Conservation (phyloP, 2,329 filamentous ascomycete genomes). For the Endocalyx cinctus region DNA sequence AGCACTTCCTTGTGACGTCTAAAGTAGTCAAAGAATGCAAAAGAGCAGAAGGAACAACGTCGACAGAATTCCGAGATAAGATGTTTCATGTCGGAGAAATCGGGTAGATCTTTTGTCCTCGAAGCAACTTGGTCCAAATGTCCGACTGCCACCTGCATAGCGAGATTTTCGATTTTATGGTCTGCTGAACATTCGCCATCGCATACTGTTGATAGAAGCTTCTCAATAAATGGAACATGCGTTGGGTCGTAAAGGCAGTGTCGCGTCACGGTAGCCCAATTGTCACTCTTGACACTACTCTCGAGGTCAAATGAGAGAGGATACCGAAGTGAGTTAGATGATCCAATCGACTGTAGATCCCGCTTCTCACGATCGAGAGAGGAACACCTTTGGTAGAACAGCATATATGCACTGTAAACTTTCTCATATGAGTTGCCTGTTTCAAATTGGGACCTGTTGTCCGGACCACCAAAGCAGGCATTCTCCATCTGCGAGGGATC, state of each 20-base stretch:
- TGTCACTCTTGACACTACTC: conserved; percentile 65
- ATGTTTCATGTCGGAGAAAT: conserved; percentile 52
- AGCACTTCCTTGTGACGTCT: conserved; percentile 49
- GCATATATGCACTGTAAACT: conserved; percentile 88
- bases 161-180: conserved; percentile 42
- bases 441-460: conserved; percentile 47
- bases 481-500: conserved; percentile 68
- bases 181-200: conserved; percentile 46
- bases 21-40: conserved; percentile 60
- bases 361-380: conserved; percentile 55
- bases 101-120: conserved; percentile 63
- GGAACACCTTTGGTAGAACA: conserved; percentile 86
- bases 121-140: conserved; percentile 74
- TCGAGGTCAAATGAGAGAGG: conserved; percentile 41
- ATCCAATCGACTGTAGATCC: conserved; percentile 44
- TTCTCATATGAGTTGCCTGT: conserved; percentile 55
- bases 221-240: conserved; percentile 63
- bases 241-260: conserved; percentile 75
- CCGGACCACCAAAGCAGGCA: conserved; percentile 74
- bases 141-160: conserved; percentile 52
- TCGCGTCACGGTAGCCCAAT: conserved; percentile 66
- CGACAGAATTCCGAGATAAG: conserved; percentile 45
- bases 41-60: conserved; percentile 50
- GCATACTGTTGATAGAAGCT: conserved; percentile 55
- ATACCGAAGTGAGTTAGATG: conserved; percentile 38